phyloP scores from a whole-genome alignment of 176 grass and related monocot genomes.

The Chloris gayana region DNA sequence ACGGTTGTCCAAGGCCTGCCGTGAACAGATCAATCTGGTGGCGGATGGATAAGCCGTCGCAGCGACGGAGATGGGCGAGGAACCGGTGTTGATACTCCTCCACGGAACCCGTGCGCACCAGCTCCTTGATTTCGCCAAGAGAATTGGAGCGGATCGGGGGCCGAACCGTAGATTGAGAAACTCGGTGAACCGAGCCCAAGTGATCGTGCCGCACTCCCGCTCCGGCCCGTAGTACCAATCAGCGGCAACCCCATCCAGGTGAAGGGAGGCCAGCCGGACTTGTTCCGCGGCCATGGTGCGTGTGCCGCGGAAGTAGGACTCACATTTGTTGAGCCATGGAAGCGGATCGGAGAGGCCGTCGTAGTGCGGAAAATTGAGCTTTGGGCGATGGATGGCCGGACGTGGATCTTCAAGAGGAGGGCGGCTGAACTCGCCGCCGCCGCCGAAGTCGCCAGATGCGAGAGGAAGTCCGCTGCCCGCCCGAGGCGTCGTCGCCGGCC shows the following conservation, averaged over 20 bases:
- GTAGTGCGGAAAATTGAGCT: neutral
- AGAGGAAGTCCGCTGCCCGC: no score
- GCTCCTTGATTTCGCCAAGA: neutral
- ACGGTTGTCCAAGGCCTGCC: no score
- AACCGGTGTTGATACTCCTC: neutral
- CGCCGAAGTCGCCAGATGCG: no score
- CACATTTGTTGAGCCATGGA: neutral
- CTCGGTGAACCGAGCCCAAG: neutral
- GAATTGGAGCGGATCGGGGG: neutral
- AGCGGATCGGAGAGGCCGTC: neutral
- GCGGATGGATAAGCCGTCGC: no score
- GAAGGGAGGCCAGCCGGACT: neutral
- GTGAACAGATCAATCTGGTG: no score
- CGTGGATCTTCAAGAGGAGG: neutral
- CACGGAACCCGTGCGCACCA: neutral
- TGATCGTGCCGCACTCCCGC: neutral
- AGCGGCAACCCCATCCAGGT: neutral
- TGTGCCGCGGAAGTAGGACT: neutral
- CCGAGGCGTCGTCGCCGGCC: no score
- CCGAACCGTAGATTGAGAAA: neutral
- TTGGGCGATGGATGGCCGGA: neutral
- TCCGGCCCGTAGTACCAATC: neutral
- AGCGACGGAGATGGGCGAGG: neutral
- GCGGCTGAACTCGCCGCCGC: no score
- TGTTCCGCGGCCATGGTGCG: neutral